Evolutionary conservation across 192 early-diverging fungal species (phyloP).

Genomic region (Powellomyces hirtus): DNA sequence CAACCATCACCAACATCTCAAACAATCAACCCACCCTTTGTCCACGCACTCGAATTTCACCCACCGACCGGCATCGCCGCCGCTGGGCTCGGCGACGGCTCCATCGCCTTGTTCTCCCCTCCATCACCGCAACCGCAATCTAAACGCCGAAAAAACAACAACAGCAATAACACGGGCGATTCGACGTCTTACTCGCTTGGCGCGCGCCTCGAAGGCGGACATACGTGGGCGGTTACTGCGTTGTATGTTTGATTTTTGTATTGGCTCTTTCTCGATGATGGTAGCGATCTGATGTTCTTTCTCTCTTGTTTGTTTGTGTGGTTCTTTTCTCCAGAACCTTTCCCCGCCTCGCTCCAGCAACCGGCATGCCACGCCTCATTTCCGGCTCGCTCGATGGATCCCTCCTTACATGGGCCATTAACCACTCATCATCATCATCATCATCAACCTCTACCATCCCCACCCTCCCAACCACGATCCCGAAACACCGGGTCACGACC

Average conservation of each 20-base stretch:
- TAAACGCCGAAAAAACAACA: too few relatives aligned
- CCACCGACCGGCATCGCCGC: background rate
- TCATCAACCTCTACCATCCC: background rate
- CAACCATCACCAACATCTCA: background rate
- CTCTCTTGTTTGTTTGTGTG: background rate
- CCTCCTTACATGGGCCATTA: background rate
- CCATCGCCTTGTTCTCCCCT: constrained; percentile 5
- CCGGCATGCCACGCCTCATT: background rate
- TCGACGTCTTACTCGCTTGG: background rate
- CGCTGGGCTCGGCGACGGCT: constrained; percentile 28
- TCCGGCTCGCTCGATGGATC: background rate
- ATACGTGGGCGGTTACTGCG: constrained; percentile 19
- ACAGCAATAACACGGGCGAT: background rate
- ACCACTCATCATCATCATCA: background rate
- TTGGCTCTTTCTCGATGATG: too few relatives aligned
- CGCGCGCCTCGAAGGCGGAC: background rate
- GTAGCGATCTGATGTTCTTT: too few relatives aligned
- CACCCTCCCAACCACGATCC: background rate
- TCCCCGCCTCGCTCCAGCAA: background rate
- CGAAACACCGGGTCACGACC: background rate
- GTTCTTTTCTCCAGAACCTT: background rate
- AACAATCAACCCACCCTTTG: constrained; percentile 30
- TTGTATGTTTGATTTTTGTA: too few relatives aligned
- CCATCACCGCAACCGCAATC: too few relatives aligned
- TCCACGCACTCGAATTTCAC: constrained; percentile 2